A percentile compares a stretch with the other conserved stretches of the same genome.
Evolutionary conservation across 768 basidiomycete species (phyloP).

Genomic region (Suillus decipiens): DNA sequence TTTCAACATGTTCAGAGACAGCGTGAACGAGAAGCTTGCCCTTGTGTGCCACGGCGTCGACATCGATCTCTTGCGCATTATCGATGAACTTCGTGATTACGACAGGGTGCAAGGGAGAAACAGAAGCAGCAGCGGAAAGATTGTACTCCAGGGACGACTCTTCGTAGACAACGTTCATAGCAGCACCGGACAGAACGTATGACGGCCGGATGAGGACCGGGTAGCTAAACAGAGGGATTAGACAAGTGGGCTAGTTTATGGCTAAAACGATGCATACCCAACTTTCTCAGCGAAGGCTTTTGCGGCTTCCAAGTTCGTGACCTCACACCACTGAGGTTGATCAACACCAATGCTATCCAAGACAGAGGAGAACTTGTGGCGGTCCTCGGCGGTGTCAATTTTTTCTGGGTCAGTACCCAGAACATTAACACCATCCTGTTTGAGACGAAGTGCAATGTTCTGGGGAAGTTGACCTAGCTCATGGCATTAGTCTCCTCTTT

Average conservation of each 20-base stretch:
- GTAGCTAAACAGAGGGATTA: constrained; percentile 54
- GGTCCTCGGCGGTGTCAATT: constrained; percentile 97
- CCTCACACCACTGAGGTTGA: constrained; percentile 96
- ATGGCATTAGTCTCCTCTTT: neutral
- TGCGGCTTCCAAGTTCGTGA: constrained; percentile 83
- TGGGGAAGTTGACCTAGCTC: constrained; percentile 89
- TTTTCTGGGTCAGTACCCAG: constrained; percentile 93
- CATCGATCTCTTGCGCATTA: constrained; percentile 95
- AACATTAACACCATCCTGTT: constrained; percentile 87
- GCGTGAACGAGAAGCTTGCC: constrained; percentile 94
- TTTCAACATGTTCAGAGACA: constrained; percentile 97
- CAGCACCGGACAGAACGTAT: constrained; percentile 97
- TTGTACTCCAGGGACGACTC: constrained; percentile 89
- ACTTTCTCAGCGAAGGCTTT: constrained; percentile 90
- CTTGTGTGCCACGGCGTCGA: constrained; percentile 94
- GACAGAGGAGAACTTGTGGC: constrained; percentile 98
- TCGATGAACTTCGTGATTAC: constrained; percentile 99
- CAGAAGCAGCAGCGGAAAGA: constrained; percentile 93
- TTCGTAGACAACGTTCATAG: constrained; percentile 98
- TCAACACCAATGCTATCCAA: constrained; percentile 95
- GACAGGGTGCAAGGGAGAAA: constrained; percentile 96
- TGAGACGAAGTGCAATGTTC: constrained; percentile 96
- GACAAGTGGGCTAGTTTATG: neutral
- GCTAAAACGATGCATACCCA: constrained; percentile 46
- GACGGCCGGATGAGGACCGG: constrained; percentile 98